These are phyloP conservation scores for Stylosanthes scabra DNA, from an alignment of 331 rosid genomes.

Conservation along the genomic window DNA sequence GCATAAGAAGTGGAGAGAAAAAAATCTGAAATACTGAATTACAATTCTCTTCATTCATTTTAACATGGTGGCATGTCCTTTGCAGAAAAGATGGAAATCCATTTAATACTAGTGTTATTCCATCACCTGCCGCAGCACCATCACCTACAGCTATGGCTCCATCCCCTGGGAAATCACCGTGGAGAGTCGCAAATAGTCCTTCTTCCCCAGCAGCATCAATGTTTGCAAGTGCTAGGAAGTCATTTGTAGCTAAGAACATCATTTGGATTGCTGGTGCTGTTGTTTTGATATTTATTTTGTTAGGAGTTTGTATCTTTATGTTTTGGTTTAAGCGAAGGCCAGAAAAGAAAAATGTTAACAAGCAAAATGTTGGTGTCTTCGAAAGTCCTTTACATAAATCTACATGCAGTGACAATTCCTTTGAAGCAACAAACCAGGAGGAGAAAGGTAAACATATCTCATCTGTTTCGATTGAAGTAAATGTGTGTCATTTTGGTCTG, in stretches of 20 bases:
- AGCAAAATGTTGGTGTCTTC: slow-evolving; percentile 35
- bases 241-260: slow-evolving; percentile 49
- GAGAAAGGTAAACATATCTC: slow-evolving; percentile 56
- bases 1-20: background rate
- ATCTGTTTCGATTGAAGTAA: slow-evolving; percentile 54
- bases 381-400: slow-evolving; percentile 49
- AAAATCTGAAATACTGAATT: background rate
- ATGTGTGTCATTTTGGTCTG: background rate
- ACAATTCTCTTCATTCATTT: slow-evolving; percentile 34
- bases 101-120: slow-evolving; percentile 72
- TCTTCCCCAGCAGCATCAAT: slow-evolving; percentile 13
- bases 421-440: slow-evolving; percentile 46
- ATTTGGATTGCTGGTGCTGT: slow-evolving; percentile 65
- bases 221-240: slow-evolving; percentile 41
- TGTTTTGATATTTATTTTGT: slow-evolving; percentile 43
- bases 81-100: slow-evolving; percentile 91
- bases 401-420: slow-evolving; percentile 40
- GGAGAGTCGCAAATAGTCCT: slow-evolving; percentile 56
- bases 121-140: slow-evolving; percentile 63
- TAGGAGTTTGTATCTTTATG: slow-evolving; percentile 52
- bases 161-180: slow-evolving; percentile 44
- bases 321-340: slow-evolving; percentile 52
- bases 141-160: slow-evolving; percentile 51
- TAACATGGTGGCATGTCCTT: slow-evolving; percentile 34
- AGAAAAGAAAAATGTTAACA: slow-evolving; percentile 42